Percentiles rank a stretch among this genome's conserved stretches.
These are phyloP conservation scores for Sporothrix brasiliensis DNA, from an alignment of 2,329 filamentous ascomycete genomes.

Conservation along the genomic window DNA sequence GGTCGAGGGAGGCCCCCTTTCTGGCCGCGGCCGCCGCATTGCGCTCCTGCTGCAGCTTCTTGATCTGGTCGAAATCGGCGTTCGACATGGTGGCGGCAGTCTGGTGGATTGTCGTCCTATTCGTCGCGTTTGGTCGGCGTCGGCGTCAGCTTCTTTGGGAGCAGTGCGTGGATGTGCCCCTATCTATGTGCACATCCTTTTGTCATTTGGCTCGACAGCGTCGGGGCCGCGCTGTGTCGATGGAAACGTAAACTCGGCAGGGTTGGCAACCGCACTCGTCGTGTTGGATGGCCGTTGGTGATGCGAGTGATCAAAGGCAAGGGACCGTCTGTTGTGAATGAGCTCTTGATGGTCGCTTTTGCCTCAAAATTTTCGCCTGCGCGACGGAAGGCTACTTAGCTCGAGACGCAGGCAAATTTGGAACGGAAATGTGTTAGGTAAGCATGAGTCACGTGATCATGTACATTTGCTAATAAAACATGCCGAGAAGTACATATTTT, in stretches of 20 bases:
- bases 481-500: background rate
- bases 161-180: background rate
- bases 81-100: conserved; percentile 60
- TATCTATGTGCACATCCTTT: conserved; percentile 29
- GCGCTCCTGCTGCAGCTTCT: conserved; percentile 88
- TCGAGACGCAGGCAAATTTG: background rate
- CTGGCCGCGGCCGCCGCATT: conserved; percentile 77
- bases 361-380: conserved; percentile 31
- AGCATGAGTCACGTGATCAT: background rate
- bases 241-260: background rate
- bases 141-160: background rate
- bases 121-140: background rate
- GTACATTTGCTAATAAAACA: background rate
- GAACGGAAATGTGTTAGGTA: background rate
- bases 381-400: conserved; percentile 19
- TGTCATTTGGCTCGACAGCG: conserved; percentile 29
- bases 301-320: background rate
- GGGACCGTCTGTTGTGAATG: background rate
- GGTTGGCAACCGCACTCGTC: no score
- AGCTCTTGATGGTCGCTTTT: conserved; percentile 13
- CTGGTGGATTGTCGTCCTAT: background rate
- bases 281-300: background rate
- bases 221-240: conserved; percentile 27
- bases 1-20: conserved; percentile 77
- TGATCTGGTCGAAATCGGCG: conserved; percentile 85